Evolutionary conservation across 257 asterid genomes (phyloP), one percentile per base, ranked within the genome.

Genomic region (Paulownia fortunei): DNA sequence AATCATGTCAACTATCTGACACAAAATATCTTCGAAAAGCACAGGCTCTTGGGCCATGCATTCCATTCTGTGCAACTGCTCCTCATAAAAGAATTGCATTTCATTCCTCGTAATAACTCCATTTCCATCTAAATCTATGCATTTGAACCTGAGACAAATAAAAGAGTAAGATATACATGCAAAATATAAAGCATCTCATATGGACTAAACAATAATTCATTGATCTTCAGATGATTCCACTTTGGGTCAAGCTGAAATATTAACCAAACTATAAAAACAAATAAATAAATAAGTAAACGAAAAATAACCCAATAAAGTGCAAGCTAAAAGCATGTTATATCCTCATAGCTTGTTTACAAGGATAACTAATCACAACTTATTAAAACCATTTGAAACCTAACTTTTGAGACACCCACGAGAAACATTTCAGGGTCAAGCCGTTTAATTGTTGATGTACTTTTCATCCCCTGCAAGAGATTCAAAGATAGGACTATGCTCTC

Each of bases 1-100:
- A 72, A 95, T 85, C 99, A 95, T 95, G 96, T 95, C 99, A 80
- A 95, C 96, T 76, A 95, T 95, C 88, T 95, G 99, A 84, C 99
- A 95, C 79, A 95, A 88, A 81, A 95, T 92, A 91, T 93, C 98
- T 91, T 95, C 99, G 80, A 95, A 95, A 84, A 95, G 97, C 47
- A 95, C 97, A 56, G 98, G 99, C 88, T 95, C 99, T 79, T 95
- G 99, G 79, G 98, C 97, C 98, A 95, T 95, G 91, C 99, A 95
- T 86, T 95, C 99, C 99, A 95, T 95, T 79, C 99, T 87, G 88
- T 95, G 99, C 88, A 95, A 74, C 88, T 95, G 99, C 83, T 95
- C 98, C 88, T 95, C 99, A 37, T 93, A 95, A 86, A 91, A 95
- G 82, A 93, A 95, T 81, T 95, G 99, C 89, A 95, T 88, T 81